Evolutionary conservation across 352 stramenopile genomes (phyloP).

Genomic region (Thalassiosira mediterranea): DNA sequence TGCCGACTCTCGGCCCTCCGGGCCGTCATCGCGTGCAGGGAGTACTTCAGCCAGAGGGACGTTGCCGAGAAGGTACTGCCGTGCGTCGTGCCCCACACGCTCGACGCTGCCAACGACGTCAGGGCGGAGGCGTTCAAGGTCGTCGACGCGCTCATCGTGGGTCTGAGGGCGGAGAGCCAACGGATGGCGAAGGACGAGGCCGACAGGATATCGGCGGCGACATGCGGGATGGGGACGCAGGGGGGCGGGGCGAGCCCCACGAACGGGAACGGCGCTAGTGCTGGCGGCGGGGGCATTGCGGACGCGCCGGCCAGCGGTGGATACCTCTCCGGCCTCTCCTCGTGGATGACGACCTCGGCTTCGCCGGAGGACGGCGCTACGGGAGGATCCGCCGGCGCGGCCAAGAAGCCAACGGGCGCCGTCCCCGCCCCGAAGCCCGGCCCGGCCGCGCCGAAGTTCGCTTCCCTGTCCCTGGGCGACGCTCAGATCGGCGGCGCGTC

Average conservation of each 20-base stretch:
- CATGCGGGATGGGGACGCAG: constrained; percentile 8
- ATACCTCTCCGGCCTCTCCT: constrained; percentile 77
- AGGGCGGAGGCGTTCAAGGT: constrained; percentile 76
- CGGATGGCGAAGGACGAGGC: constrained; percentile 57
- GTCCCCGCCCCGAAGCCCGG: constrained; percentile 27
- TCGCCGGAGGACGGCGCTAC: constrained; percentile 15
- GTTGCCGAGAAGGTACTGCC: constrained; percentile 71
- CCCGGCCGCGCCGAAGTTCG: constrained; percentile 48
- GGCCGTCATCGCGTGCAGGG: constrained; percentile 46
- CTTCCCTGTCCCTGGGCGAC: constrained; percentile 52
- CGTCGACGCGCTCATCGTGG: constrained; percentile 62
- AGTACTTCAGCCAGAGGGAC: constrained; percentile 68
- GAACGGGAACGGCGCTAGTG: neutral
- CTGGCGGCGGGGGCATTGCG: neutral
- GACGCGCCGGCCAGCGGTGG: constrained; percentile 37
- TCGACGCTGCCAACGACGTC: constrained; percentile 72
- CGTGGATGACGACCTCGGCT: constrained; percentile 67
- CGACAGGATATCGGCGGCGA: constrained; percentile 29
- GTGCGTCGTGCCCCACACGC: constrained; percentile 58
- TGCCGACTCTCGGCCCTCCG: constrained; percentile 72
- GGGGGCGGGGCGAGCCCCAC: neutral
- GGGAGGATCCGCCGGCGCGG: neutral
- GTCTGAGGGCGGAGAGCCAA: constrained; percentile 65
- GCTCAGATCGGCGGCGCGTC: constrained; percentile 53
- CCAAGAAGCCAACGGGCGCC: constrained; percentile 13